Evolutionary conservation across 352 stramenopile genomes (phyloP).

Genomic region (Phytopythium boreale): DNA sequence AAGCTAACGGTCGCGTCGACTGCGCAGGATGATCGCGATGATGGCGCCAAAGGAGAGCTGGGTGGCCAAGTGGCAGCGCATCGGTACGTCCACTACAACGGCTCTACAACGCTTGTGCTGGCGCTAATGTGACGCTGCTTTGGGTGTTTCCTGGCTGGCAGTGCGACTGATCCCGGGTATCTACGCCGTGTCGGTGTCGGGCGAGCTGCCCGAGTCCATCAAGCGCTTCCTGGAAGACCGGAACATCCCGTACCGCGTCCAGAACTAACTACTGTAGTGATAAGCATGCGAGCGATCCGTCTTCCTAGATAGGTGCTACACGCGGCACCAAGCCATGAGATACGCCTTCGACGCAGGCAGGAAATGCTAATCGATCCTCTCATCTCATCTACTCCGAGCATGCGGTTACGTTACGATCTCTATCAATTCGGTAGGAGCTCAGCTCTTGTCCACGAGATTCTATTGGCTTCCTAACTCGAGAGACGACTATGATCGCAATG

Average conservation of each 20-base stretch:
- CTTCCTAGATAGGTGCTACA: background rate
- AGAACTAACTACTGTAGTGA: conserved; percentile 30
- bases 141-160: conserved; percentile 14
- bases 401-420: no score
- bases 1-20: background rate
- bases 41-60: conserved; percentile 89
- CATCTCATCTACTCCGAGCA: background rate
- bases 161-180: conserved; percentile 80
- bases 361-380: background rate
- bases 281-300: background rate
- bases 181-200: conserved; percentile 86
- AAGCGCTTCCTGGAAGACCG: conserved; percentile 86
- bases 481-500: no score
- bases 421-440: background rate
- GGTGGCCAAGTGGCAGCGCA: conserved; percentile 88
- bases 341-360: background rate
- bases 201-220: conserved; percentile 84
- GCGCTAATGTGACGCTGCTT: background rate
- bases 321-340: background rate
- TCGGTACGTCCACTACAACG: conserved; percentile 37
- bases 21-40: conserved; percentile 82
- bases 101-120: no score
- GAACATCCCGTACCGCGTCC: conserved; percentile 84
- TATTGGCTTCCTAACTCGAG: background rate
- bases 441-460: no score